Evolutionary conservation across 2,329 filamentous ascomycete genomes (phyloP).

Genomic region (Diaporthe capsici): DNA sequence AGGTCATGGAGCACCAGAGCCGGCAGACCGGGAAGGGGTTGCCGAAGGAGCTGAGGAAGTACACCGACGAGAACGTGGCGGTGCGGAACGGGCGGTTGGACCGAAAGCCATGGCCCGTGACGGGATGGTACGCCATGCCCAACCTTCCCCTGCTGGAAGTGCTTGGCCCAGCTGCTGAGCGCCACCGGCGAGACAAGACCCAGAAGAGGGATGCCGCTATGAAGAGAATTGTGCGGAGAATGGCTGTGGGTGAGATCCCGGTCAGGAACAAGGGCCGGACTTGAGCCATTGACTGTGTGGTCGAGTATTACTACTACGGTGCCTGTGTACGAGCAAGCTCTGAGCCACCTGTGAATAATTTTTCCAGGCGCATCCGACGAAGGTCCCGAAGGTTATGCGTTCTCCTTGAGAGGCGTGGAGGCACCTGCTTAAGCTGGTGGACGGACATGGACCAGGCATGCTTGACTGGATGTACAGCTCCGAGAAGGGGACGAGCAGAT

Average conservation of each 20-base stretch:
- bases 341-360: no score
- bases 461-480: neutral
- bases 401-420: no score
- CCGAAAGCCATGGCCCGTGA: neutral
- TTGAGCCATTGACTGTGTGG: neutral
- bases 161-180: constrained; percentile 1
- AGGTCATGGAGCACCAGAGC: constrained; percentile 5
- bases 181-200: neutral
- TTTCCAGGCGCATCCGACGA: no score
- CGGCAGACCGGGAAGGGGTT: neutral
- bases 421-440: no score
- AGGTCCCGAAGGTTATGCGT: no score
- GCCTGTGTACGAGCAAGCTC: neutral
- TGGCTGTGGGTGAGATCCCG: neutral
- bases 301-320: neutral
- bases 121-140: neutral
- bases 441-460: neutral
- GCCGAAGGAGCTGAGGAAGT: neutral
- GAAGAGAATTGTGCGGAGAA: constrained; percentile 14
- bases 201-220: neutral
- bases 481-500: neutral
- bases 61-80: neutral
- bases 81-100: neutral
- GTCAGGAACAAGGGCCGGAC: neutral
- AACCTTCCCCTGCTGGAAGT: neutral